phyloP scores from a whole-genome alignment of 2,329 filamentous ascomycete species.

The Pseudocercospora musae region DNA sequence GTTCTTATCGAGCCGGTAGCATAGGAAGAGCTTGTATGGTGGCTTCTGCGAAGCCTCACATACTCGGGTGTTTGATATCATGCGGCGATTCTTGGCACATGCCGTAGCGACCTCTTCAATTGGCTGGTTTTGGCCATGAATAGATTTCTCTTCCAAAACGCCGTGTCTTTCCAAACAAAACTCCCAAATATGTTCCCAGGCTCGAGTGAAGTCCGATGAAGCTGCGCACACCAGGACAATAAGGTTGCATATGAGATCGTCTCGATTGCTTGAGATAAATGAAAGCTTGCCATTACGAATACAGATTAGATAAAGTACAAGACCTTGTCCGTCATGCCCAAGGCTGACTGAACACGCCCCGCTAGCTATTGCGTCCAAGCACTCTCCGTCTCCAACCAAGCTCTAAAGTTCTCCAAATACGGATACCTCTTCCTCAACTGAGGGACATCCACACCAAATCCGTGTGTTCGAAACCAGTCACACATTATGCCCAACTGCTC shows the following conservation, averaged over 20 bases:
- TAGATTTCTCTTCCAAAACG: constrained; percentile 5
- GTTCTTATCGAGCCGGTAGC: neutral
- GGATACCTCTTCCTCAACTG: constrained; percentile 44
- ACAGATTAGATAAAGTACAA: neutral
- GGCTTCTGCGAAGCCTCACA: constrained; percentile 1
- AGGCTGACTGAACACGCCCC: neutral
- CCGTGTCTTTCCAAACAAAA: neutral
- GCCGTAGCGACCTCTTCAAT: neutral
- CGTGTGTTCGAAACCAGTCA: constrained; percentile 50
- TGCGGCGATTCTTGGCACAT: constrained; percentile 3
- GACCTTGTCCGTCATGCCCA: neutral
- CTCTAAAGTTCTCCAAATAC: constrained; percentile 47
- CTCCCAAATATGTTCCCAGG: neutral
- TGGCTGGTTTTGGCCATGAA: constrained; percentile 1
- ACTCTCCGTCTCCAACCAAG: constrained; percentile 50
- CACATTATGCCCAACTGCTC: constrained; percentile 34
- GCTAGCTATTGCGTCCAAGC: constrained; percentile 34
- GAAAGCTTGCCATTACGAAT: neutral
- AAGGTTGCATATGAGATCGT: neutral
- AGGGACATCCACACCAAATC: constrained; percentile 47
- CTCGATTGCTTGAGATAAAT: neutral
- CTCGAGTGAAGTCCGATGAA: neutral
- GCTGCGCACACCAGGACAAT: neutral
- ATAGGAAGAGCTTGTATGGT: neutral
- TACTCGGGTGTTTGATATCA: neutral